These are phyloP conservation scores for Croton setiger DNA, from an alignment of 441 rosid species.

Conservation along the genomic window DNA sequence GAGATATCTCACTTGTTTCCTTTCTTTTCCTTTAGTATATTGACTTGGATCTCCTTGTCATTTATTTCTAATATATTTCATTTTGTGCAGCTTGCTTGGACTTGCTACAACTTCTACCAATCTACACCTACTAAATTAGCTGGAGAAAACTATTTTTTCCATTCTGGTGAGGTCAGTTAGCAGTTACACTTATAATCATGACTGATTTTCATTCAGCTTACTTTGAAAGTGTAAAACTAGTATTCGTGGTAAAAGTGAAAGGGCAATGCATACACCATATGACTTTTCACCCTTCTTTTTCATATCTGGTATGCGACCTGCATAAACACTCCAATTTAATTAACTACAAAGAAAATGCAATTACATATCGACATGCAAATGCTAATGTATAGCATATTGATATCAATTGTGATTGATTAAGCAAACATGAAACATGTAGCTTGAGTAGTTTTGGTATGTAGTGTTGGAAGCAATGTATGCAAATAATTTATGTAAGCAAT, in stretches of 20 bases:
- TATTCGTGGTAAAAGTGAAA: too few species aligned
- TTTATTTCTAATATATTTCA: neutral
- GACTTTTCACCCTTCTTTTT: too few species aligned
- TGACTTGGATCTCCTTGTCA: neutral
- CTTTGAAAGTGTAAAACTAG: too few species aligned
- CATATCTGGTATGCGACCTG: too few species aligned
- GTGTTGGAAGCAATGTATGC: neutral
- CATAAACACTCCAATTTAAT: too few species aligned
- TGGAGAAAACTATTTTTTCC: slow-evolving; percentile 93
- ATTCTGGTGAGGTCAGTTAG: slow-evolving; percentile 56
- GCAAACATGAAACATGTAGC: neutral
- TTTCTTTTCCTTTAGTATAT: too few species aligned
- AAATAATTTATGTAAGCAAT: neutral
- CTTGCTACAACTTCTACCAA: slow-evolving; percentile 92
- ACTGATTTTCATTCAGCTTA: neutral
- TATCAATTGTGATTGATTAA: too few species aligned
- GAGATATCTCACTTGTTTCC: too few species aligned
- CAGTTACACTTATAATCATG: neutral
- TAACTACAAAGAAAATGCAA: neutral
- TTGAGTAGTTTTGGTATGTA: neutral
- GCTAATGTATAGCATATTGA: neutral
- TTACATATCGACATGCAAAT: neutral
- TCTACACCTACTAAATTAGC: slow-evolving; percentile 92
- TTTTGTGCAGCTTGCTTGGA: slow-evolving; percentile 87
- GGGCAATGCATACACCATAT: too few species aligned